Conservation (phyloP, 768 basidiomycete genomes). For the Lentinula raphanica region DNA sequence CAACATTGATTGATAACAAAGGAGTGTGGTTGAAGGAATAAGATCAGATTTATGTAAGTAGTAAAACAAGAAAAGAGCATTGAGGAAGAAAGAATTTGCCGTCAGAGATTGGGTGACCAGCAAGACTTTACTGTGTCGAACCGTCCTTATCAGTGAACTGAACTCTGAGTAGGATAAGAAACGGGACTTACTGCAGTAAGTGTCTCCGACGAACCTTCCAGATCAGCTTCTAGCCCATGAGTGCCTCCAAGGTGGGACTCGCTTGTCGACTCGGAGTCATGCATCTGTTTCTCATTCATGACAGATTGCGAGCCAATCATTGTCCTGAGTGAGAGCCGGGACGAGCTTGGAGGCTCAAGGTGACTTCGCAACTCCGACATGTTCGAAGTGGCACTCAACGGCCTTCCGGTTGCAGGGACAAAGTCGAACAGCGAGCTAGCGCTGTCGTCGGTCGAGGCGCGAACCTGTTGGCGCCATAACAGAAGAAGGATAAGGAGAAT, state of each 20-base stretch:
- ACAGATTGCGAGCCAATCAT: background rate
- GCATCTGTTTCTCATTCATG: background rate
- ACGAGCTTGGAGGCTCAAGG: background rate
- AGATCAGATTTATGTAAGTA: too few relatives aligned
- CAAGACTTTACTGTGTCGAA: too few relatives aligned
- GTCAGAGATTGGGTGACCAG: too few relatives aligned
- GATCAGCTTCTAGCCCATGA: background rate
- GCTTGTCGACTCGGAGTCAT: background rate
- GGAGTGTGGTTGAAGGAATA: background rate
- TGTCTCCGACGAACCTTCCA: background rate
- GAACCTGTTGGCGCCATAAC: constrained; percentile 3
- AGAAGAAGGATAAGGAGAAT: background rate
- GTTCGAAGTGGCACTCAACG: background rate
- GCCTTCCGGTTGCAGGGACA: background rate
- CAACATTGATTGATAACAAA: background rate
- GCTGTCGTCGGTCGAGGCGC: background rate
- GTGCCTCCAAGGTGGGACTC: background rate
- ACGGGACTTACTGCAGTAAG: background rate
- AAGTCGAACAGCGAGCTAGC: constrained; percentile 6
- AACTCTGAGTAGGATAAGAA: background rate
- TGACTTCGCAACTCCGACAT: background rate
- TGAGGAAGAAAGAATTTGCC: too few relatives aligned
- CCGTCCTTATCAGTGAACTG: background rate
- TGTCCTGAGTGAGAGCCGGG: background rate
- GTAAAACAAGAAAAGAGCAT: too few relatives aligned